Base-by-base conservation (phyloP, 371 early-diverging fungal genomes). In the Syncephalastrum racemosum region DNA sequence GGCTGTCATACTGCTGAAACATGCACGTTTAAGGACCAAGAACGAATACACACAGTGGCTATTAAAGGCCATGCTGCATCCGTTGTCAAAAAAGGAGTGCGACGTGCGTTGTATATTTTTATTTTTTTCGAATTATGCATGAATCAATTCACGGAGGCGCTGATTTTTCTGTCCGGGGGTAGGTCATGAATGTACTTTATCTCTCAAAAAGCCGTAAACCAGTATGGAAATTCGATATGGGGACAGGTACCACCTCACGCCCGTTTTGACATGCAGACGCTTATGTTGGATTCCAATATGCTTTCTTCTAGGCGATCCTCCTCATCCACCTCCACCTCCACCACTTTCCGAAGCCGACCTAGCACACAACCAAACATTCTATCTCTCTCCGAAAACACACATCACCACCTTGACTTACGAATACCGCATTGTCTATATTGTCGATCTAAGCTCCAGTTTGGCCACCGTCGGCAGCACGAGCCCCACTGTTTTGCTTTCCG, bases 361-460 rank as follows among this genome's bases (percentile, higher is more conserved):
- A 25, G 55, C 44, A 40, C 24, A 46, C n/a, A 50, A 22, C 24
- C 42, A 58, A 22, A 51, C 57, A 18, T 81, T 75, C 54, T 66
- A 72, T 41, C 67, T 91, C 23, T 87, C 85, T 39, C 88, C 90
- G 1, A 72, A 82, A 41, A 87, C 92, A 3, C 79, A 79, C 10
- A 75, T 91, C 5, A 75, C 81, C 59, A 76, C 81, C 12, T 59
- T 89, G 48, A 69, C 79, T 46, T 73, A 76, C 47, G 79, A 85
- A 60, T 86, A 90, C 56, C 74, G 88, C 1, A 56, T 89, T 18
- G 87, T 89, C 0, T 85, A 90, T 60, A 71, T 90, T n/a, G 74
- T 92, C 25, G 92, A 92, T 62, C 74, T 88, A 15, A 83, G 82
- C 14, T 84, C 90, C 2, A 88, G 88, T 58, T 77, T 92, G 59